Percentiles rank a stretch among this genome's conserved stretches.
Evolutionary conservation across 2,329 filamentous ascomycete genomes (phyloP).

Genomic region (Blumeria graminis): DNA sequence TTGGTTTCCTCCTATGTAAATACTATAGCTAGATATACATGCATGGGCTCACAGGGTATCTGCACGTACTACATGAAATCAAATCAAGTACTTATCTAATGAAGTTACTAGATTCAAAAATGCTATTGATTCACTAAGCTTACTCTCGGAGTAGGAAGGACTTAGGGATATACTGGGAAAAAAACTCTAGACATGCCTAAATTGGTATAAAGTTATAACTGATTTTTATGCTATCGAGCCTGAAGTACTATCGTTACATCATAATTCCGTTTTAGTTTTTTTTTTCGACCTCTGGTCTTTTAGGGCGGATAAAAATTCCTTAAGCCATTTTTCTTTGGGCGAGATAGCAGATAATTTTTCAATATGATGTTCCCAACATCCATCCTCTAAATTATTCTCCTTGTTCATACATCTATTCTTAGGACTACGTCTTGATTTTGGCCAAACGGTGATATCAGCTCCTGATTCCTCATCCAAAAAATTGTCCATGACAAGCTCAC

Average conservation of each 20-base stretch:
- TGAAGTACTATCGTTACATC: background rate
- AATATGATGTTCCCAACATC: conserved; percentile 34
- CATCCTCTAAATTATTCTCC: conserved; percentile 19
- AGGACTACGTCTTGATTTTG: conserved; percentile 16
- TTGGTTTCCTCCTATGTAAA: no score
- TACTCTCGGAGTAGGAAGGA: no score
- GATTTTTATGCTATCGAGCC: no score
- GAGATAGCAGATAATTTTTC: conserved; percentile 7
- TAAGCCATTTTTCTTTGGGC: conserved; percentile 7
- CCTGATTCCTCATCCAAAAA: conserved; percentile 44
- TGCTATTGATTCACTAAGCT: no score
- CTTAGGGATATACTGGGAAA: no score
- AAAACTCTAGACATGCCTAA: no score
- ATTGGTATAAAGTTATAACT: no score
- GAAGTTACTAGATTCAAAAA: no score
- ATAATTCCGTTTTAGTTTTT: background rate
- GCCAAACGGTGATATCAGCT: conserved; percentile 32
- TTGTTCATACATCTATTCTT: conserved; percentile 18
- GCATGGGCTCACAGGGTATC: no score
- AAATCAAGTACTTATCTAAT: no score
- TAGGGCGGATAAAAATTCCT: conserved; percentile 10
- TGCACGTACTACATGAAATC: no score
- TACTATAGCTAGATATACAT: no score
- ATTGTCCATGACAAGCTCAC: conserved; percentile 34
- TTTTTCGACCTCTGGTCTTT: conserved; percentile 4